phyloP scores from a whole-genome alignment of 106 monocot species.

The Chionographis japonica region DNA sequence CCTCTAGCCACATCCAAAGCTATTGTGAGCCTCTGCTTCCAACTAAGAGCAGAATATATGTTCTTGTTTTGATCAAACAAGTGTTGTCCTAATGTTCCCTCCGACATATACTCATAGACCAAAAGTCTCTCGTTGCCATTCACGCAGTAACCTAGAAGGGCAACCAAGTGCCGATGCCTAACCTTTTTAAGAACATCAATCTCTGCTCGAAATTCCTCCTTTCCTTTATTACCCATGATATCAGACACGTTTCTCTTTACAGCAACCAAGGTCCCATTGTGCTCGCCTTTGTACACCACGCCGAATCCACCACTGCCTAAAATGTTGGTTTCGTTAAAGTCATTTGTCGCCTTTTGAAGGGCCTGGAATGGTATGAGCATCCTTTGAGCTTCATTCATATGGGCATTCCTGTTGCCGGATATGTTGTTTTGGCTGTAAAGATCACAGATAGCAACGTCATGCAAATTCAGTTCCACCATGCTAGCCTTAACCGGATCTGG shows the following conservation, averaged over 20 bases:
- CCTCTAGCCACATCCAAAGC: slow-evolving; percentile 93
- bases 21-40: slow-evolving; percentile 82
- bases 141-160: slow-evolving; percentile 72
- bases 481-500: slow-evolving; percentile 30
- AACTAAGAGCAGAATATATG: slow-evolving; percentile 46
- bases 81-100: slow-evolving; percentile 78
- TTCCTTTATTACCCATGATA: slow-evolving; percentile 64
- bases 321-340: slow-evolving; percentile 54
- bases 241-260: slow-evolving; percentile 68
- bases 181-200: slow-evolving; percentile 79
- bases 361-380: slow-evolving; percentile 52
- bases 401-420: slow-evolving; percentile 12
- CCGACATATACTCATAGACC: slow-evolving; percentile 87
- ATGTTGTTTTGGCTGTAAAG: slow-evolving; percentile 39
- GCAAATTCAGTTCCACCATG: slow-evolving; percentile 14
- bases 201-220: slow-evolving; percentile 75
- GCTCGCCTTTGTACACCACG: slow-evolving; percentile 70
- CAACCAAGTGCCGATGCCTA: slow-evolving; percentile 79
- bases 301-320: slow-evolving; percentile 89
- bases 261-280: slow-evolving; percentile 62
- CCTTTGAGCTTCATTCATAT: slow-evolving; percentile 31
- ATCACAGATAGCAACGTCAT: slow-evolving; percentile 14
- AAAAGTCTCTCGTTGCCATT: slow-evolving; percentile 72
- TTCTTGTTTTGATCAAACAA: slow-evolving; percentile 43
- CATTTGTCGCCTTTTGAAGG: slow-evolving; percentile 55